Conservation (phyloP, 148 eudicot genomes). For the Spergularia bocconei region DNA sequence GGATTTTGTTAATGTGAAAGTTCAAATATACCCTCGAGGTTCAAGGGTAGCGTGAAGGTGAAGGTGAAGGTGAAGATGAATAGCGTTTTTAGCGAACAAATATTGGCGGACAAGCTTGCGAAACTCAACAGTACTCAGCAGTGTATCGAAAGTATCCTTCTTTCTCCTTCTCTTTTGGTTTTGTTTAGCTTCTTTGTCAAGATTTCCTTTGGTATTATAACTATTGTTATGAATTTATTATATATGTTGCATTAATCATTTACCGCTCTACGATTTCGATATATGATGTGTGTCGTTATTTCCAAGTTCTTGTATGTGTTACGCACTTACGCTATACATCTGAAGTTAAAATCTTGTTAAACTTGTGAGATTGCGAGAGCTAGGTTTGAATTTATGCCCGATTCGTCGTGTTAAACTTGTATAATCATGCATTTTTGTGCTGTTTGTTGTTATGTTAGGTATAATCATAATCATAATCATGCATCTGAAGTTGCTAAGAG, state of each 20-base stretch:
- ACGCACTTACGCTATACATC: no score
- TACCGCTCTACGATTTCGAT: no score
- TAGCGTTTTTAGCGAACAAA: conserved; percentile 80
- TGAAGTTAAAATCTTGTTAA: background rate
- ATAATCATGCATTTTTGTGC: background rate
- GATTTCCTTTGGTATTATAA: background rate
- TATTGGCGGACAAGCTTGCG: conserved; percentile 85
- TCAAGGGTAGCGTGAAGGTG: background rate
- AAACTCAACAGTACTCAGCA: conserved; percentile 88
- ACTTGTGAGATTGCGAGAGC: background rate
- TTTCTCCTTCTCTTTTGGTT: background rate
- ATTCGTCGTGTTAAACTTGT: background rate
- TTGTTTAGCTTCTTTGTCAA: background rate
- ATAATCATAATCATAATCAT: no score
- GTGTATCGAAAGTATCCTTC: conserved; percentile 92
- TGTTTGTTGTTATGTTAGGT: background rate
- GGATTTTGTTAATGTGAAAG: background rate
- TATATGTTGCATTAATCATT: no score
- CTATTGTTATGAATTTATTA: background rate
- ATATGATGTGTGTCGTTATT: no score
- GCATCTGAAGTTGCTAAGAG: no score
- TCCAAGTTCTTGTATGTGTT: no score
- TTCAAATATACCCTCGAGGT: background rate
- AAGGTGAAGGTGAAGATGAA: conserved; percentile 56
- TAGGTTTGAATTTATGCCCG: background rate